These are phyloP conservation scores for Neoscytalidium dimidiatum DNA, from an alignment of 2,329 filamentous ascomycete genomes.

Conservation along the genomic window DNA sequence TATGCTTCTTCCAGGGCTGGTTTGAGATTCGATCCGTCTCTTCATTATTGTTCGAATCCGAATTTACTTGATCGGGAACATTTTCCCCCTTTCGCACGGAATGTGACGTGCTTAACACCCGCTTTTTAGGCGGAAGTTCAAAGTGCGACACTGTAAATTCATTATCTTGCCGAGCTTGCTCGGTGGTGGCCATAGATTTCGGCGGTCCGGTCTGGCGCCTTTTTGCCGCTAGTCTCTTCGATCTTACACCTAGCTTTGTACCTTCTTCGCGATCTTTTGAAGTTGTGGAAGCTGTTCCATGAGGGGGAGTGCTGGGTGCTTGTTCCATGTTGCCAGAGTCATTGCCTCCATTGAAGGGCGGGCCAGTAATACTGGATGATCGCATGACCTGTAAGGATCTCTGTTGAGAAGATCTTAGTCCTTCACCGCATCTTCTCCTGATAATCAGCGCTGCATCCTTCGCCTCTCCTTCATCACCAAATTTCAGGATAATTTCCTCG, in stretches of 20 bases:
- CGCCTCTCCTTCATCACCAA: not conserved
- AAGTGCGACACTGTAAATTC: too few species aligned
- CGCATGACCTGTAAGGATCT: not conserved
- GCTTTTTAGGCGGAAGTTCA: too few species aligned
- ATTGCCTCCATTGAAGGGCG: not conserved
- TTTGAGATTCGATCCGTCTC: not conserved
- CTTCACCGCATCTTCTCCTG: not conserved
- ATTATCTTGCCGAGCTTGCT: too few species aligned
- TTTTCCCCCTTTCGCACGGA: too few species aligned
- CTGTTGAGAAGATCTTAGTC: not conserved
- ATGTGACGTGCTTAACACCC: too few species aligned
- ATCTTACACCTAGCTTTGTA: too few species aligned
- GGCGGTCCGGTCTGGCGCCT: too few species aligned
- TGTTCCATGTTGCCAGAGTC: not conserved
- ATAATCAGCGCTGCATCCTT: not conserved
- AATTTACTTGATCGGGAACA: too few species aligned
- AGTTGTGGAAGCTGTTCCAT: not conserved
- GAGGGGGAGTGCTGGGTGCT: too few species aligned
- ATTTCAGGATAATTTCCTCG: slow-evolving; percentile 22
- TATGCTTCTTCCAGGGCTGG: not conserved
- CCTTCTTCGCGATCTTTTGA: not conserved
- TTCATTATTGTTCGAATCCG: too few species aligned
- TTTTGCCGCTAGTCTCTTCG: too few species aligned
- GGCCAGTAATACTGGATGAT: not conserved
- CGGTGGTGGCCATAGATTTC: too few species aligned